These are phyloP conservation scores for Kuraishia ogatae DNA, from an alignment of 805 yeast genomes.

Conservation along the genomic window DNA sequence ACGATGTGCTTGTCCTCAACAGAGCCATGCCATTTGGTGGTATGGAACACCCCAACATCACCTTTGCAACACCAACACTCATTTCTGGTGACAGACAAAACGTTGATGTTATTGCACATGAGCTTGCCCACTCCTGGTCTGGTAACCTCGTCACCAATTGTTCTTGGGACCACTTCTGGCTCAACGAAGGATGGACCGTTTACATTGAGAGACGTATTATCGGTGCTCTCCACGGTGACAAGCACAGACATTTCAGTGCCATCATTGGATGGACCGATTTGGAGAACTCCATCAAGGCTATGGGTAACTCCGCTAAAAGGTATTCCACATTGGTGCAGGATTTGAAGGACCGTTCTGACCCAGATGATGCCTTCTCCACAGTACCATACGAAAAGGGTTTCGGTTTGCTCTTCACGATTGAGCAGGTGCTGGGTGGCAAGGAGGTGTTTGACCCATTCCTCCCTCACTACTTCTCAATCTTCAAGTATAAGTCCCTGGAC, in stretches of 20 bases:
- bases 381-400: constrained; percentile 93
- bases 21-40: constrained; percentile 83
- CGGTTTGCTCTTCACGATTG: constrained; percentile 68
- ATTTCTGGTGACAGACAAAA: constrained; percentile 79
- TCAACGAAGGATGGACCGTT: constrained; percentile 95
- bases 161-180: constrained; percentile 92
- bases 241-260: constrained; percentile 70
- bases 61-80: constrained; percentile 85
- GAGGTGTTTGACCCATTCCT: constrained; percentile 70
- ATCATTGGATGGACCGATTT: constrained; percentile 87
- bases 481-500: constrained; percentile 64
- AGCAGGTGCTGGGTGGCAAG: constrained; percentile 56
- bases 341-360: constrained; percentile 62
- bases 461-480: constrained; percentile 65
- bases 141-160: constrained; percentile 87
- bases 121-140: constrained; percentile 87
- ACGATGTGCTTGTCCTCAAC: constrained; percentile 75
- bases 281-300: constrained; percentile 53
- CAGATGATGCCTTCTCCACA: constrained; percentile 81
- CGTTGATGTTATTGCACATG: constrained; percentile 88
- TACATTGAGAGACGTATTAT: constrained; percentile 79
- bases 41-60: constrained; percentile 89
- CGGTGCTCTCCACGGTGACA: constrained; percentile 72
- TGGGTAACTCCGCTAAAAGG: constrained; percentile 43
- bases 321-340: constrained; percentile 64